Evolutionary conservation across 306 rosid genomes (phyloP).

Genomic region (Gillenia trifoliata): DNA sequence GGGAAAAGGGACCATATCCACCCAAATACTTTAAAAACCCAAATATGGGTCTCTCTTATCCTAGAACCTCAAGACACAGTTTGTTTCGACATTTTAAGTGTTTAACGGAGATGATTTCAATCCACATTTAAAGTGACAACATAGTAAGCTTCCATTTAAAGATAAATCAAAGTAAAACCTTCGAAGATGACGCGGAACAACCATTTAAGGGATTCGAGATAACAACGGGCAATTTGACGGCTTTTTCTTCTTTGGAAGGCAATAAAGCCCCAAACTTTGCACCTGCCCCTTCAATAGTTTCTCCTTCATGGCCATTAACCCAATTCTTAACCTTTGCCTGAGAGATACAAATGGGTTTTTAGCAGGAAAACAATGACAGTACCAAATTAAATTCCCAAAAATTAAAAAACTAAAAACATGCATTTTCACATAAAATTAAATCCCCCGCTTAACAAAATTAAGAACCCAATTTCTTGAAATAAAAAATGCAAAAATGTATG

Average conservation of each 20-base stretch:
- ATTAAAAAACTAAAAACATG: background rate
- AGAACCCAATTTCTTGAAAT: background rate
- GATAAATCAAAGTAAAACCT: constrained; percentile 33
- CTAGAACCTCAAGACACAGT: background rate
- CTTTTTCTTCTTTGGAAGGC: constrained; percentile 38
- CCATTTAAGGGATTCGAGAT: constrained; percentile 52
- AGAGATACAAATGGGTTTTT: background rate
- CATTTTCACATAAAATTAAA: background rate
- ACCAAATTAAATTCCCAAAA: background rate
- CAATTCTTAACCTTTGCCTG: constrained; percentile 70
- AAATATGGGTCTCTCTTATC: background rate
- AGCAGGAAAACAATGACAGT: background rate
- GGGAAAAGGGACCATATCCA: constrained; percentile 4
- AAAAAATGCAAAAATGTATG: background rate
- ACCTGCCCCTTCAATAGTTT: constrained; percentile 38
- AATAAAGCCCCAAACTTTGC: constrained; percentile 68
- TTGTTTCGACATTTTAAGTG: background rate
- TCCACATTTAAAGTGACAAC: background rate
- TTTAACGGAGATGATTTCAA: background rate
- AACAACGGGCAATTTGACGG: constrained; percentile 38
- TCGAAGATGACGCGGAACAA: constrained; percentile 56
- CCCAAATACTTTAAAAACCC: constrained; percentile 6
- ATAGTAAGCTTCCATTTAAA: background rate
- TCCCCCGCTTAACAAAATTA: background rate
- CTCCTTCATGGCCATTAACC: constrained; percentile 48